A percentile compares a stretch with the other conserved stretches of the same genome.
These are phyloP conservation scores for Candida pini DNA, from an alignment of 805 yeast species.

Conservation along the genomic window DNA sequence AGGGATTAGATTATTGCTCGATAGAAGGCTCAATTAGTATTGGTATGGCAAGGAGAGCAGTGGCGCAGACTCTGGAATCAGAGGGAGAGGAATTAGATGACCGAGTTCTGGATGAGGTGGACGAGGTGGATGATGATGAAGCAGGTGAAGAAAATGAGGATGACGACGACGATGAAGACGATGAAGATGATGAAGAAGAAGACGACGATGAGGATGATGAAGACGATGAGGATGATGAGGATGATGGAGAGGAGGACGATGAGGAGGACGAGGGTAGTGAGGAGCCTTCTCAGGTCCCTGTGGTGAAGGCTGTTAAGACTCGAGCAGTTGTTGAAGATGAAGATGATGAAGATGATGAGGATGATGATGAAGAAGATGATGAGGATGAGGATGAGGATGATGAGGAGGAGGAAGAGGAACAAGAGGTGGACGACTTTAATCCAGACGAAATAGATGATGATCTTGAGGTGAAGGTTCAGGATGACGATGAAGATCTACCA, in stretches of 20 bases:
- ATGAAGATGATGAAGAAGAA: constrained; percentile 1
- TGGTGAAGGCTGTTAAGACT: too few relatives aligned
- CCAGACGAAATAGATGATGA: constrained; percentile 1
- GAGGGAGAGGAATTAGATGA: too few relatives aligned
- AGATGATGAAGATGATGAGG: constrained; percentile 6
- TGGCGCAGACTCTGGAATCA: too few relatives aligned
- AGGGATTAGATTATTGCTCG: too few relatives aligned
- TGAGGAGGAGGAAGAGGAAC: constrained; percentile 11
- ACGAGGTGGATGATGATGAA: constrained; percentile 1
- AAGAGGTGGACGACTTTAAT: constrained; percentile 16
- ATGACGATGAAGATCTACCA: constrained; percentile 29
- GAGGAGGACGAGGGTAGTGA: constrained; percentile 11
- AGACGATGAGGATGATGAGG: constrained; percentile 1
- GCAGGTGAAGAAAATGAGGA: not conserved
- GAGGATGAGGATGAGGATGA: constrained; percentile 11
- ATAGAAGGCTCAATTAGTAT: too few relatives aligned
- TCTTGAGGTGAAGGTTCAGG: constrained; percentile 3
- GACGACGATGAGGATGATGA: not conserved
- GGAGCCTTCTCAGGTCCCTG: too few relatives aligned
- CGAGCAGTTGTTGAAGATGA: too few relatives aligned
- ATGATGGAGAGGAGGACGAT: constrained; percentile 4
- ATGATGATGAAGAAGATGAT: constrained; percentile 6
- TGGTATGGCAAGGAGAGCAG: too few relatives aligned
- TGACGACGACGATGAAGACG: constrained; percentile 2
- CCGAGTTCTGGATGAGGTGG: not conserved